Base-by-base conservation (phyloP, 148 eudicot genomes). In the Rhododendron vialii region DNA sequence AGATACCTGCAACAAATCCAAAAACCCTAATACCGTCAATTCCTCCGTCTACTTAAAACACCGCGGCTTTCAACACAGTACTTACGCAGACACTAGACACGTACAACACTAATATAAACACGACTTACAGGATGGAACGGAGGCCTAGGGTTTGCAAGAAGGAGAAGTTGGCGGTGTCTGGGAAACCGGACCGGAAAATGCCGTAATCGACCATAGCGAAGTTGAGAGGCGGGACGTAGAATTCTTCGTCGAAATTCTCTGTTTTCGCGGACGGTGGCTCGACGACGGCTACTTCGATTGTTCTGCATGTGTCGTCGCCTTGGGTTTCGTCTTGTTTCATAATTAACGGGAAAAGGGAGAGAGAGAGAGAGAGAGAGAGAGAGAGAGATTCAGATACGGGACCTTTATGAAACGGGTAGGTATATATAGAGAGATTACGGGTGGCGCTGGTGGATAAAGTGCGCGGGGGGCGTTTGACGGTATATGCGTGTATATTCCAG, bases 151-250 rank as follows among this genome's bases (percentile, higher is more conserved):
- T 88, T 86, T 96, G 92, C 4, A 96, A 88, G 81, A 94, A 94
- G 75, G 93, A 26, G 89, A 96, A 93, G 87, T 96, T 95, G 63
- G 92, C 84, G 22, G 82, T 71, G 79, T 95, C 95, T 0, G 99
- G 99, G 75, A 95, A 96, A 26, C 99, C 98, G 14, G 99, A 96
- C 30, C 99, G 91, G 83, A 91, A 96, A 61, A 96, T 89, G 88
- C 98, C 98, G 80, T 93, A 88, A 61, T 96, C 99, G 15, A 95
- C 99, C 94, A 93, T 85, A 0, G 99, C 28, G 69, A 96, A 96
- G 90, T 96, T 96, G 63, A 96, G 84, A 1, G 99, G 99, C 59
- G 99, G 99, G 41, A 89, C 78, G 48, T 80, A 89, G 45, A 91
- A 88, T 28, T 88, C 90, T 10, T 92, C 92, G 33, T 87, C 86